Conservation (phyloP, 23 red algal species). For the Gracilaria gracilis region DNA sequence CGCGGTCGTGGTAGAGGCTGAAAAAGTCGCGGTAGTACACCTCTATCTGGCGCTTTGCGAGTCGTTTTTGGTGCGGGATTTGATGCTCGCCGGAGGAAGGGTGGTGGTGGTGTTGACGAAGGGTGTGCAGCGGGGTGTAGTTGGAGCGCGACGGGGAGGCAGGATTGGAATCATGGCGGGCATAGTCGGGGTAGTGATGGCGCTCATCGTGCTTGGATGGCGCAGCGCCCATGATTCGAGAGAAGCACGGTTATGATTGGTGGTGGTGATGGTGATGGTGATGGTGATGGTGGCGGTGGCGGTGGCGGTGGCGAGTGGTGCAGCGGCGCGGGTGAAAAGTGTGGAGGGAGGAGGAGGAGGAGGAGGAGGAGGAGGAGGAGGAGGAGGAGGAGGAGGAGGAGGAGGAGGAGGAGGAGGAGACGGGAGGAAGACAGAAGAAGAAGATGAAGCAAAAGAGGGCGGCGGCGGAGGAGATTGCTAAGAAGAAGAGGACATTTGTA, state of each 20-base stretch:
- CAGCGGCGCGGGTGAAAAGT: too few species aligned
- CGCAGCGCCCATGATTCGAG: conserved; percentile 32
- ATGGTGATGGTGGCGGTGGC: too few species aligned
- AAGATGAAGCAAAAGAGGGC: too few species aligned
- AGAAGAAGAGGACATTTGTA: background rate
- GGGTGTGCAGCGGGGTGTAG: background rate
- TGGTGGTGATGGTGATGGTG: too few species aligned
- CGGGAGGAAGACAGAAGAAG: background rate
- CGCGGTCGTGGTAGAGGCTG: conserved; percentile 58
- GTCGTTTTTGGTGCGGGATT: conserved; percentile 66
- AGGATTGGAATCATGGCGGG: background rate
- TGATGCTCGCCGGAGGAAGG: conserved; percentile 18
- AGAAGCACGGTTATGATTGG: too few species aligned
- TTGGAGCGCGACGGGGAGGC: conserved; percentile 36
- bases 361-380: too few species aligned
- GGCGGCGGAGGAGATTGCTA: too few species aligned
- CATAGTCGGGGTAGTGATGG: background rate
- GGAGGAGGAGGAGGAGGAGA: background rate
- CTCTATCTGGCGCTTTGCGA: conserved; percentile 88
- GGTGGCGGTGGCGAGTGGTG: too few species aligned
- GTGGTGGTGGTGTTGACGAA: background rate
- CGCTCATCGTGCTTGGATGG: conserved; percentile 26
- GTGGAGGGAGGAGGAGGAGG: too few species aligned
- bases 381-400: too few species aligned
- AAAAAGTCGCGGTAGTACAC: conserved; percentile 87